Conservation (phyloP, 352 stramenopile species). For the Pythium monospermum region DNA sequence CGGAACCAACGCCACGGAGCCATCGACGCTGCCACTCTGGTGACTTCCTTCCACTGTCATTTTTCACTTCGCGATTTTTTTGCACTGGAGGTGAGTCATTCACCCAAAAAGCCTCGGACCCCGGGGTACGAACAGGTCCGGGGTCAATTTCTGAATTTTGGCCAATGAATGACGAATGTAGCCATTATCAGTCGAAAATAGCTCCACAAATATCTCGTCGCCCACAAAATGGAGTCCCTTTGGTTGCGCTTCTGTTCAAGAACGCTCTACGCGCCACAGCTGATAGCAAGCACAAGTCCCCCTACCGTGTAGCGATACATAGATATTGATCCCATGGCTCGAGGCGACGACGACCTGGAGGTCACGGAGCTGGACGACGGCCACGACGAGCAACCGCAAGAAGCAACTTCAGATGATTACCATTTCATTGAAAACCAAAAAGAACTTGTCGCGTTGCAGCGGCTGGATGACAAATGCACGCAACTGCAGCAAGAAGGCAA, state of each 20-base stretch:
- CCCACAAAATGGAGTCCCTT: too few species aligned
- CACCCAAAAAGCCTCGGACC: too few species aligned
- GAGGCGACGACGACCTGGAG: constrained; percentile 21
- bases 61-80: too few species aligned
- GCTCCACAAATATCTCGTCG: too few species aligned
- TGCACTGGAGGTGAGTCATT: too few species aligned
- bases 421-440: constrained; percentile 70
- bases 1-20: constrained; percentile 26
- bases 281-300: too few species aligned
- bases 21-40: background rate
- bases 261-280: too few species aligned
- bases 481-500: constrained; percentile 89
- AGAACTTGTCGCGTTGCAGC: constrained; percentile 86
- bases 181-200: too few species aligned
- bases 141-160: too few species aligned
- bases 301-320: background rate
- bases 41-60: constrained; percentile 3
- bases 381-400: constrained; percentile 1
- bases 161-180: too few species aligned
- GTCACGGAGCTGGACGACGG: constrained; percentile 28
- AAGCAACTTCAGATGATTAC: constrained; percentile 25
- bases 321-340: background rate
- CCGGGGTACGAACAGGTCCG: too few species aligned
- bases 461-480: constrained; percentile 87
- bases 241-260: too few species aligned